Base-by-base conservation (phyloP, 805 yeast genomes). In the Yamadazyma laniorum region DNA sequence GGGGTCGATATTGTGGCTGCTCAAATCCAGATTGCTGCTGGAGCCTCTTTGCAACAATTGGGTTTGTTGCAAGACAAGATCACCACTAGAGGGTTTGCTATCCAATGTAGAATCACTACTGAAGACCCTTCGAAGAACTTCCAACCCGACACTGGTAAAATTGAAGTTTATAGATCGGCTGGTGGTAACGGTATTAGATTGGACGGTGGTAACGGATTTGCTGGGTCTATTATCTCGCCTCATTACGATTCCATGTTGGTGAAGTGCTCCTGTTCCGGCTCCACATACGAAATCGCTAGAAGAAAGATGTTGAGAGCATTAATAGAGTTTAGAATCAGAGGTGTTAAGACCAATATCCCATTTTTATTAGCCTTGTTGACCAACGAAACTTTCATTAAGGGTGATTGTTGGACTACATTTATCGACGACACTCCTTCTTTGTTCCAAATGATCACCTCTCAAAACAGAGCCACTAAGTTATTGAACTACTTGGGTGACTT, bases 181-280 rank as follows among this genome's bases (percentile, higher is more conserved):
- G 99, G 99, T 68, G 99, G 99, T 74, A 93, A 93, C 59, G 99
- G 99, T 65, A 97, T 93, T 33, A 82, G 99, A 72, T 76, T 93
- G 52, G 99, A 91, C 58, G 99, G 99, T 71, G 98, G 98, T 69
- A 91, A 91, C 61, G 97, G 96, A 3, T 91, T 88, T 63, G 95
- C 96, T 9, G 99, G 99, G 48, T 85, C 97, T 16, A 81, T 93
- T 50, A 93, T 91, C 51, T 83, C 96, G 23, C 99, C 99, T 29
- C 96, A 88, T 67, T 91, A 91, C 69, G 99, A 91, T 68, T 90
- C 97, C 25, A 85, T 91, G 96, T 78, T 91, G 76, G 99, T 91
- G 49, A 91, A 91, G 68, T 91, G 99, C 65, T 80, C 96, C 25
- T 88, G 97, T 59, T 81, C 95, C n/a, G 99, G 98, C 44, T 84